Evolutionary conservation across 306 rosid species (phyloP), one percentile per base, ranked within the genome.

Genomic region (Malus fusca): DNA sequence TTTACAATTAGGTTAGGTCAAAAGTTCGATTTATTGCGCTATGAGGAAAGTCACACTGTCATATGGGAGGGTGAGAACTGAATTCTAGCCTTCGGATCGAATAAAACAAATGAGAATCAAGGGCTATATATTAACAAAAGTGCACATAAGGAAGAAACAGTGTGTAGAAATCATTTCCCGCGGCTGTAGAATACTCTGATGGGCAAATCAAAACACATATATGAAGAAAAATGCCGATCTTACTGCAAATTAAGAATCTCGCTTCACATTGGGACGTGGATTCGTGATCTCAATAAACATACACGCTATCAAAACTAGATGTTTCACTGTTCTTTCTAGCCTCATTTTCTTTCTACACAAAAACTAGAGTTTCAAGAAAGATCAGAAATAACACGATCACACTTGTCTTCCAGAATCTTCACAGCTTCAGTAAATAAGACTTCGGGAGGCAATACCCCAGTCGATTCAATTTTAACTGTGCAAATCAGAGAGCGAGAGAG

Each of bases 371-470:
- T 69, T 84, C 84, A 90, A 78, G 96, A 88, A 81, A 95, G 93
- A 83, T 92, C 97, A 4, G 88, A 76, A 72, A 95, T 95, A 68
- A 92, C 88, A 8, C 93, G 90, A 76, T 92, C 98, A 56, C 98
- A 95, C 88, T 95, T 95, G 77, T 88, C 96, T 90, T 92, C 97
- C 84, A 95, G 83, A 72, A 92, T 90, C 88, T 92, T 95, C 81
- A 92, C 93, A 64, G 98, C 97, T 88, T 95, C 97, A 1, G 93
- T 92, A 66, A 95, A 92, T 13, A 95, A 80, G 64, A 77, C 86
- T 44, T 95, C 93, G 19, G 98, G 97, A 44, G 93, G 89, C 80
- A 95, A 79, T 64, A 92, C 88, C 82, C 98, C 97, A 1, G 97
- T 90, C 69, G 98, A 92, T 85, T 95, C 98, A 72, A 95, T 79